These are phyloP conservation scores for Bolboschoenus planiculmis DNA, from an alignment of 176 grass and related monocot genomes.

Conservation along the genomic window DNA sequence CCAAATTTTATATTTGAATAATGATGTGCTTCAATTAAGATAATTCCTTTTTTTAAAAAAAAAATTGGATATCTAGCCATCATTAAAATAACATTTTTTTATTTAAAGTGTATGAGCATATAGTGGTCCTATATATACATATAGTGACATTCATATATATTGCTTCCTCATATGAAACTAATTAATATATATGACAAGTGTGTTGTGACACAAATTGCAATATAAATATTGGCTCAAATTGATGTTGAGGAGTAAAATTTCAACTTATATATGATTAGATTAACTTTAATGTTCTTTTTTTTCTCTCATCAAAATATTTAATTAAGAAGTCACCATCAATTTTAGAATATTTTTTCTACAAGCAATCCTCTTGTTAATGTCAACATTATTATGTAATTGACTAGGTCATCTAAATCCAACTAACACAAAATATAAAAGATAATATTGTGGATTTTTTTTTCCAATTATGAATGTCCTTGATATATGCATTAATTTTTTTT, in stretches of 20 bases:
- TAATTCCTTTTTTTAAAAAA: not conserved
- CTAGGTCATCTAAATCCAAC: not conserved
- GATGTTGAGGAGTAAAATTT: not conserved
- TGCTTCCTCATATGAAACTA: no score
- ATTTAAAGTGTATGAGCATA: no score
- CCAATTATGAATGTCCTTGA: no score
- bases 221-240: not conserved
- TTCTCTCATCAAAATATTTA: not conserved
- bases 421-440: not conserved
- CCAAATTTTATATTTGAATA: not conserved
- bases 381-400: not conserved
- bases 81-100: not conserved
- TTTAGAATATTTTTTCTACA: not conserved
- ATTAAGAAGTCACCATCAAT: not conserved
- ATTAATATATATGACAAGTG: not conserved
- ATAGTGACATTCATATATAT: no score
- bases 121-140: no score
- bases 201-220: not conserved
- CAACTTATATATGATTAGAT: not conserved
- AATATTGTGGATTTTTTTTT: no score
- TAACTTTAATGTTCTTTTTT: not conserved
- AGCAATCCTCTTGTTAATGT: not conserved
- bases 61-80: no score
- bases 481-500: no score
- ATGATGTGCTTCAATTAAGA: not conserved